A percentile compares a stretch with the other conserved stretches of the same genome.
Conservation (phyloP, 768 basidiomycete genomes). For the Gymnopilus dilepis region DNA sequence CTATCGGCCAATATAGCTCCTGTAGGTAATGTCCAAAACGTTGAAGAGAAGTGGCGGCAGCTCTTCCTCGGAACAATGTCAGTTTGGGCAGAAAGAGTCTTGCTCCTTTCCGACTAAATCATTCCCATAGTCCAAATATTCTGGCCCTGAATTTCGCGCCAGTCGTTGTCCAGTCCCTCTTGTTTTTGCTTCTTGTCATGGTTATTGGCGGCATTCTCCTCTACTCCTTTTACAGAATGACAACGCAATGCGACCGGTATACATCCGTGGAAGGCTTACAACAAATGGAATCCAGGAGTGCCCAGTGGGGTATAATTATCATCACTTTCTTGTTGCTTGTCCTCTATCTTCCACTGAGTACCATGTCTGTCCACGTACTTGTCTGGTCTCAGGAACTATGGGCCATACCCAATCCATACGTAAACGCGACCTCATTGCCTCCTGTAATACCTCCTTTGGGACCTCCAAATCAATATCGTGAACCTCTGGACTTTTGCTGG, state of each 20-base stretch:
- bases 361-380: constrained; percentile 76
- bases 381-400: constrained; percentile 82
- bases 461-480: constrained; percentile 57
- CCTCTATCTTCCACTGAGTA: constrained; percentile 78
- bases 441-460: constrained; percentile 59
- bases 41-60: constrained; percentile 58
- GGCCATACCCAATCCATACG: constrained; percentile 72
- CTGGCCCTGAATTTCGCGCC: constrained; percentile 77
- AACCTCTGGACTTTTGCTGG: constrained; percentile 76
- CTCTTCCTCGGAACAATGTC: constrained; percentile 74
- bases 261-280: constrained; percentile 61
- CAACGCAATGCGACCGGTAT: constrained; percentile 52
- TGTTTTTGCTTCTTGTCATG: constrained; percentile 67
- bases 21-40: constrained; percentile 34
- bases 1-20: constrained; percentile 40
- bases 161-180: constrained; percentile 59
- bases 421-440: constrained; percentile 56
- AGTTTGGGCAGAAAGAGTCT: constrained; percentile 28
- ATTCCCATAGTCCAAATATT: constrained; percentile 62
- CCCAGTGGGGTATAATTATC: constrained; percentile 59
- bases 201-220: constrained; percentile 56
- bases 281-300: constrained; percentile 42
- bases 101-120: constrained; percentile 7
- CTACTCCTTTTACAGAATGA: constrained; percentile 61
- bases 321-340: constrained; percentile 69